Percentiles rank a stretch among this genome's conserved stretches.
Conservation (phyloP, 108 stramenopile species). For the Cylindrotheca closterium region DNA sequence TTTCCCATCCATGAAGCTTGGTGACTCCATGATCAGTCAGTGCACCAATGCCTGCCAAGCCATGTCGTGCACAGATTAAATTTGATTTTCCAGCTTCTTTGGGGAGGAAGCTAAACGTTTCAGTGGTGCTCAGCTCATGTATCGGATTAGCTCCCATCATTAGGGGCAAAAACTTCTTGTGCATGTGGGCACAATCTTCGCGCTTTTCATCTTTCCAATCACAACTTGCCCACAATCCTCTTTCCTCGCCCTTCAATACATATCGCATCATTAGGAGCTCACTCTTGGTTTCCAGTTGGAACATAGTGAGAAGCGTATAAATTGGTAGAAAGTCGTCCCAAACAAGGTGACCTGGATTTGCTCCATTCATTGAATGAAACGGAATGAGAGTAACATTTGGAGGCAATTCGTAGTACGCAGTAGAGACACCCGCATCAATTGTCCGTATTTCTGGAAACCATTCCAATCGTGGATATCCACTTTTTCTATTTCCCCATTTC, state of each 20-base stretch:
- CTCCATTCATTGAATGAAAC: conserved; percentile 44
- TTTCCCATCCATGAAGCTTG: conserved; percentile 60
- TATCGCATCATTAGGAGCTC: conserved; percentile 43
- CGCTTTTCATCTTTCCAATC: conserved; percentile 29
- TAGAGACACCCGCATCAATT: background rate
- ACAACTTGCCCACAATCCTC: conserved; percentile 42
- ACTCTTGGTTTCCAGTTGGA: conserved; percentile 33
- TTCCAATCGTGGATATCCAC: conserved; percentile 23
- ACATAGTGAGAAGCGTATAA: conserved; percentile 51
- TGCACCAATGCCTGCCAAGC: conserved; percentile 45
- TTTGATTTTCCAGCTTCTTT: conserved; percentile 4
- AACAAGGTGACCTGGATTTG: conserved; percentile 59
- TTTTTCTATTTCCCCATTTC: conserved; percentile 35
- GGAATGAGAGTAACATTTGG: conserved; percentile 39
- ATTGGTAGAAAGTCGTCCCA: conserved; percentile 68
- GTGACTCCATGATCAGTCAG: conserved; percentile 54
- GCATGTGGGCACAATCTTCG: conserved; percentile 30
- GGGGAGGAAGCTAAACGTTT: conserved; percentile 4
- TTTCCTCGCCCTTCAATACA: conserved; percentile 18
- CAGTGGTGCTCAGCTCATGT: conserved; percentile 11
- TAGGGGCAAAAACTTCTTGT: conserved; percentile 50
- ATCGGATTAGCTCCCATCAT: conserved; percentile 32
- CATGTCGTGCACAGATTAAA: conserved; percentile 37
- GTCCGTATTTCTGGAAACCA: conserved; percentile 40
- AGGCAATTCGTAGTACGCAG: conserved; percentile 41